A percentile compares a stretch with the other conserved stretches of the same genome.
These are phyloP conservation scores for Tolypocladium sp. DNA, from an alignment of 2,329 filamentous ascomycete genomes.

Conservation along the genomic window DNA sequence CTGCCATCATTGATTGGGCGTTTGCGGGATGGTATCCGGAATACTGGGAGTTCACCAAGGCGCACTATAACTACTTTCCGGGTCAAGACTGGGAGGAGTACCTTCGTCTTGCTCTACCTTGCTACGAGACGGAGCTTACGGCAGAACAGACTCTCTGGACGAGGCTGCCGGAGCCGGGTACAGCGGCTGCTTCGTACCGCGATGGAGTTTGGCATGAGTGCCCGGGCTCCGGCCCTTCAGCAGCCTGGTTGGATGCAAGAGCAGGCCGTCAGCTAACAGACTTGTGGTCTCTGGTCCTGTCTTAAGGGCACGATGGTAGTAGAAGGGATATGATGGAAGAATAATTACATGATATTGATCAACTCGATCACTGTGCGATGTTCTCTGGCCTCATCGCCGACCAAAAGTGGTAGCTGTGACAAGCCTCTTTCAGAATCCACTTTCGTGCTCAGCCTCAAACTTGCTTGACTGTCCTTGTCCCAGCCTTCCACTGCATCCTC, in stretches of 20 bases:
- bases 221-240: conserved; percentile 11
- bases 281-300: conserved; percentile 10
- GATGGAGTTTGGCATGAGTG: conserved; percentile 4
- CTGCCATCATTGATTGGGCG: conserved; percentile 20
- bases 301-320: too few relatives aligned
- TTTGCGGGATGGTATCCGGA: conserved; percentile 25
- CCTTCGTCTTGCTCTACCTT: conserved; percentile 9
- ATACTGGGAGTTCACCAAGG: conserved; percentile 19
- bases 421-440: too few relatives aligned
- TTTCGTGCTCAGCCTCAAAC: too few relatives aligned
- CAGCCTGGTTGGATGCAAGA: conserved; percentile 12
- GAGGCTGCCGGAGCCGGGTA: conserved; percentile 12
- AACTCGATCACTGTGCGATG: too few relatives aligned
- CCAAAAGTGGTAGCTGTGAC: too few relatives aligned
- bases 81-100: conserved; percentile 10
- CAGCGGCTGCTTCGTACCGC: conserved; percentile 3
- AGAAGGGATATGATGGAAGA: too few relatives aligned
- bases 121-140: conserved; percentile 14
- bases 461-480: too few relatives aligned
- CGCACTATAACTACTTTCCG: conserved; percentile 12
- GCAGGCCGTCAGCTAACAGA: conserved; percentile 8
- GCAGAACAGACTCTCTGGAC: conserved; percentile 13
- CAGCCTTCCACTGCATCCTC: too few relatives aligned
- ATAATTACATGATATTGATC: too few relatives aligned
- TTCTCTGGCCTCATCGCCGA: too few relatives aligned